Evolutionary conservation across 306 rosid genomes (phyloP).

Genomic region (Prunus dulcis): DNA sequence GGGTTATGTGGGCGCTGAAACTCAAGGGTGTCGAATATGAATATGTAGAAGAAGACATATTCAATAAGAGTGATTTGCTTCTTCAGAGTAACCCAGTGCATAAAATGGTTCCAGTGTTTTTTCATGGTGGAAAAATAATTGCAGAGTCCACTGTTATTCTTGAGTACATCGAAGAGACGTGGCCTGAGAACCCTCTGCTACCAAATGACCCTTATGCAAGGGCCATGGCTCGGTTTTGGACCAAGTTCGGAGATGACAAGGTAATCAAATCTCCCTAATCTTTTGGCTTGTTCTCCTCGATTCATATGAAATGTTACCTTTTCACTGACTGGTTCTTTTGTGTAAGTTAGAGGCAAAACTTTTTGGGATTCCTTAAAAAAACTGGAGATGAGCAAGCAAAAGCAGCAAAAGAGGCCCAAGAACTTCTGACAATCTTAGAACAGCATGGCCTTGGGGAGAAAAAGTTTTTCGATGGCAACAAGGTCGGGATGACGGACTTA

Average conservation of each 20-base stretch:
- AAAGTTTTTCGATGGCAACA: neutral
- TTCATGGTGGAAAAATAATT: slow-evolving; percentile 12
- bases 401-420: neutral
- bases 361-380: neutral
- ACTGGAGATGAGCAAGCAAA: slow-evolving; percentile 12
- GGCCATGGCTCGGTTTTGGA: slow-evolving; percentile 16
- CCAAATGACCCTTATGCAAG: slow-evolving; percentile 16
- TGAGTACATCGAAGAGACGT: slow-evolving; percentile 20
- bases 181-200: slow-evolving; percentile 23
- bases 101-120: slow-evolving; percentile 17
- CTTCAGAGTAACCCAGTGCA: slow-evolving; percentile 15
- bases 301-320: neutral
- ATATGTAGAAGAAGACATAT: slow-evolving; percentile 5
- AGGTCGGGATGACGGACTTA: slow-evolving; percentile 4
- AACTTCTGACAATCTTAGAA: slow-evolving; percentile 1
- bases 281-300: neutral
- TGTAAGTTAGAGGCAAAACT: neutral
- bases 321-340: neutral
- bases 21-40: slow-evolving; percentile 19
- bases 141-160: slow-evolving; percentile 16
- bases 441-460: slow-evolving; percentile 5
- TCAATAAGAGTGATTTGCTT: slow-evolving; percentile 6
- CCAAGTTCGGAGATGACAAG: slow-evolving; percentile 12
- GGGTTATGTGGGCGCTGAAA: slow-evolving; percentile 23
- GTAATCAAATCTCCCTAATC: neutral